Base-by-base conservation (phyloP, 257 asterid species). In the Solanum gracilifrons region DNA sequence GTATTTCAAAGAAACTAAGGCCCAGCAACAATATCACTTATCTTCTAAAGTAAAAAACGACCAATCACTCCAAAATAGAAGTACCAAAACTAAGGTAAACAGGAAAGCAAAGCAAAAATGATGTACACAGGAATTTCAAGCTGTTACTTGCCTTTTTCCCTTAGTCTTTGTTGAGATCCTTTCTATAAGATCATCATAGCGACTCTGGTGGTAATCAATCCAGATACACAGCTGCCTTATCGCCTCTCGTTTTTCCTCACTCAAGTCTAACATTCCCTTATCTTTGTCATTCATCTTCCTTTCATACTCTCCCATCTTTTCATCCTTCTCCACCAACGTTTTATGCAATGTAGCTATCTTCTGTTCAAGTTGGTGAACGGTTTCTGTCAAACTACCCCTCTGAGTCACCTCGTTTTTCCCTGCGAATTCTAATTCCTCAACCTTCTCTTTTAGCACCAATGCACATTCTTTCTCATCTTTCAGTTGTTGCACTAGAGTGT, bases 231-330 rank as follows among this genome's bases (percentile, higher is more conserved):
- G 69, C 87, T 97, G 98, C 84, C 93, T 92, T 89, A 96, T 97
- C 12, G 94, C 99, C 87, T 96, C 98, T 76, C 91, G 89, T 90
- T 97, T 97, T 93, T 95, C 98, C 91, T 93, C 98, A 7, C 92
- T 88, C 51, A 97, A 88, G 87, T 88, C 93, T 88, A 87, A 86
- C 13, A 95, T 85, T 88, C 93, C 93, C 29, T 91, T 89, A 41
- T 94, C 98, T 90, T 90, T 93, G 88, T 92, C 96, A 35, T 87
- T 93, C 90, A 93, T 90, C 90, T 88, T 88, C 51, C 62, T 84
- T 58, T 93, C 91, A 89, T 92, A 79, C 43, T 93, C 93, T 60
- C 87, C 92, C 90, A 92, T 86, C 86, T 33, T 89, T 31, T 85
- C 88, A 7, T 94, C 93, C 92, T 89, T 95, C 37, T 92, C 95